Base-by-base conservation (phyloP, 2,329 filamentous ascomycete species). In the Aspergillus versicolor region DNA sequence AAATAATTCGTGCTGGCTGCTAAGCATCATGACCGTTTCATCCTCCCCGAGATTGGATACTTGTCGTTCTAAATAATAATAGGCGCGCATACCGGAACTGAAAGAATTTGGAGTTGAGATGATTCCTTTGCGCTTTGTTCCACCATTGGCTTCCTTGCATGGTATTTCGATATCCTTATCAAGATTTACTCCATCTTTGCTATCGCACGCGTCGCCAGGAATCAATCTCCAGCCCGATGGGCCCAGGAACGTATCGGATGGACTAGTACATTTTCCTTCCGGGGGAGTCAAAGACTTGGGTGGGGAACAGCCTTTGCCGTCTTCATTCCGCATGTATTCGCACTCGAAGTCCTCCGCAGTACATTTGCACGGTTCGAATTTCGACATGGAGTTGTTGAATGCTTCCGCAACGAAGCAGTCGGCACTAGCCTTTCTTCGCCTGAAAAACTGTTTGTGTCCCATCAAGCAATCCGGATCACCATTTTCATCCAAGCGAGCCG, bases 201-300 rank as follows among this genome's bases (percentile, higher is more conserved):
- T 79, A 63, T 85, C 83, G 74, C 90, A 93, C 22, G 83, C 83
- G 71, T 93, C 88, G 24, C 90, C 90, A 0, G 94, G 93, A 59
- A 99, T 97, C 64, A 93, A 82, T 58, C 93, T 87, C 84, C 91
- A 99, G 24, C 94, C 94, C 30, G 92, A 96, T 3, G 89, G 89
- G 12, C 91, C 94, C 74, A 83, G 87, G 75, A 92, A 99, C 2
- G 80, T 91, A 57, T 88, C 88, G 8, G 87, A 84, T 3, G 83
- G 79, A 42, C 86, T 82, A 68, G 89, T 85, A 74, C 94, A 99
- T 27, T 84, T 82, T 7, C 85, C 90, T 46, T 89, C 82, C 0
- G 92, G 92, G 2, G 86, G 78, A 2, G 80, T 72, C 43, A 96
- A 73, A 3, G 83, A 78, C 0, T 84, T 86, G 24, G 81, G 83